Conservation (phyloP, 2,329 filamentous ascomycete species). For the Claviceps lovelessii region DNA sequence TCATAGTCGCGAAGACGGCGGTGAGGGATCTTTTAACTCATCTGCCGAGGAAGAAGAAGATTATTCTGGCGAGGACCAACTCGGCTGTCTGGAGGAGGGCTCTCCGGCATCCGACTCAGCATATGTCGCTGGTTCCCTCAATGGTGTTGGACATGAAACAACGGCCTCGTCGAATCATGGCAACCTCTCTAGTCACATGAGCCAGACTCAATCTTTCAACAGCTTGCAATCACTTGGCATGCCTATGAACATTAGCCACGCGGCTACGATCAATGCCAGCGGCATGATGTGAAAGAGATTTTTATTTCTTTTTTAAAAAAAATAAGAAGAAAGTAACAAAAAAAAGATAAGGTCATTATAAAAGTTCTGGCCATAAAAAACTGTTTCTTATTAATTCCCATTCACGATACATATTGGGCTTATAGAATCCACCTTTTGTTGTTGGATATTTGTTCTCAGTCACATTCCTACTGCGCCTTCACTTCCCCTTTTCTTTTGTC, state of each 20-base stretch:
- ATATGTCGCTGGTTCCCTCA: constrained; percentile 41
- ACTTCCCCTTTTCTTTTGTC: constrained; percentile 12
- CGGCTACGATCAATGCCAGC: constrained; percentile 30
- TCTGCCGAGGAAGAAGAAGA: constrained; percentile 81
- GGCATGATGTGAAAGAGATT: constrained; percentile 26
- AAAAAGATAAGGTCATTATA: not conserved
- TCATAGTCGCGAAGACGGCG: constrained; percentile 50
- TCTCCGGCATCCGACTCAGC: constrained; percentile 58
- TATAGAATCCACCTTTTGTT: not conserved
- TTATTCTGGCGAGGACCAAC: constrained; percentile 66
- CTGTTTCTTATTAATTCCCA: constrained; percentile 5
- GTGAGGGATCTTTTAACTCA: constrained; percentile 42
- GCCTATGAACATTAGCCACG: constrained; percentile 49
- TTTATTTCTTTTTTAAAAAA: not conserved
- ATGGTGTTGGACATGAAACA: constrained; percentile 25
- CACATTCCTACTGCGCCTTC: constrained; percentile 4
- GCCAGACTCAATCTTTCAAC: constrained; percentile 30
- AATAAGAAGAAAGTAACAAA: not conserved
- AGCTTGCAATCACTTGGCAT: constrained; percentile 48
- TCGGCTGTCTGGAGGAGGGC: constrained; percentile 65
- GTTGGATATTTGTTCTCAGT: not conserved
- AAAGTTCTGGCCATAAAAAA: not conserved
- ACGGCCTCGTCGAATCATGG: constrained; percentile 7
- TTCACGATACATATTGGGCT: not conserved
- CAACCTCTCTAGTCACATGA: constrained; percentile 8